Percentiles rank a stretch among this genome's conserved stretches.
These are phyloP conservation scores for Rosa chinensis DNA, from an alignment of 306 rosid genomes.

Conservation along the genomic window DNA sequence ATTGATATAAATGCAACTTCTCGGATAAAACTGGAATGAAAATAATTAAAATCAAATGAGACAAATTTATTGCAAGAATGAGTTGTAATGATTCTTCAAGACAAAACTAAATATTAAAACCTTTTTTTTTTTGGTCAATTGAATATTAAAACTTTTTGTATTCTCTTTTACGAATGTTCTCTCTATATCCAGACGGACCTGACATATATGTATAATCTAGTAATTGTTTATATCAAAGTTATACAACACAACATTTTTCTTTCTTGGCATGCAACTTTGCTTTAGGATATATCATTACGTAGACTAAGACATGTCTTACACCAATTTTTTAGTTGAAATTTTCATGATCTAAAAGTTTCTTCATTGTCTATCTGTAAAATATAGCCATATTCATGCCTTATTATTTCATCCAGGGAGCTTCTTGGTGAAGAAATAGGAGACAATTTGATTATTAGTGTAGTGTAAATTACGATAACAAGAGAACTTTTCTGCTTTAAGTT, in stretches of 20 bases:
- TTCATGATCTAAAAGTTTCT: not conserved
- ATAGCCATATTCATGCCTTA: not conserved
- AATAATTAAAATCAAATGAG: too few relatives aligned
- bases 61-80: too few relatives aligned
- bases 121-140: too few relatives aligned
- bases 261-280: conserved; percentile 28
- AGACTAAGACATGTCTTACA: not conserved
- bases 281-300: not conserved
- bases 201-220: too few relatives aligned
- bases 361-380: not conserved
- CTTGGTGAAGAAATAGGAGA: not conserved
- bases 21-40: too few relatives aligned
- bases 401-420: not conserved
- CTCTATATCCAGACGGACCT: too few relatives aligned
- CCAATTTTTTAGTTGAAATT: not conserved
- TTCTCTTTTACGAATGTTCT: too few relatives aligned
- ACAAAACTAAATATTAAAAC: too few relatives aligned
- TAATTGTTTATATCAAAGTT: too few relatives aligned
- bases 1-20: too few relatives aligned
- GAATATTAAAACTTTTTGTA: too few relatives aligned
- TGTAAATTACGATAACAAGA: not conserved
- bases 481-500: not conserved
- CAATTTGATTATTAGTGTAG: not conserved
- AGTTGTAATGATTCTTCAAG: too few relatives aligned
- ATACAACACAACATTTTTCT: not conserved